phyloP scores from a whole-genome alignment of 148 eudicot species.

The Diospyros kaki region DNA sequence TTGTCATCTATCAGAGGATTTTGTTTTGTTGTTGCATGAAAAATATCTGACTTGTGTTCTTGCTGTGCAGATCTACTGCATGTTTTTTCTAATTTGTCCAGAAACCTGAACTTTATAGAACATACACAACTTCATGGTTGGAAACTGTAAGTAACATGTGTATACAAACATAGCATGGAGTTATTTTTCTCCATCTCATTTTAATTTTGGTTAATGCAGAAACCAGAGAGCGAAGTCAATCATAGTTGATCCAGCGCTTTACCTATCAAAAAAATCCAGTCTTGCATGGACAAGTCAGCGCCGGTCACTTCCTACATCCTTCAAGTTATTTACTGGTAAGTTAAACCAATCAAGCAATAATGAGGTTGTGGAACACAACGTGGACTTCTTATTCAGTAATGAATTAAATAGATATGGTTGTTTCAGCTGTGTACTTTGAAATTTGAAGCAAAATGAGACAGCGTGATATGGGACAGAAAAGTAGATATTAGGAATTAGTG shows the following conservation, averaged over 20 bases:
- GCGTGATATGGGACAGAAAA: too few relatives aligned
- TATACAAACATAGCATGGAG: neutral
- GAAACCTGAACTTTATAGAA: conserved; percentile 81
- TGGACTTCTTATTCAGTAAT: neutral
- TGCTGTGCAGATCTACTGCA: conserved; percentile 75
- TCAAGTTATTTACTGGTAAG: conserved; percentile 84
- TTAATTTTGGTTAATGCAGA: conserved; percentile 35
- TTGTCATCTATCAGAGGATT: neutral
- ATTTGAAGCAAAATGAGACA: neutral
- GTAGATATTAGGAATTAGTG: too few relatives aligned
- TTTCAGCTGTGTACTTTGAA: neutral
- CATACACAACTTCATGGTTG: conserved; percentile 70
- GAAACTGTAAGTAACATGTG: conserved; percentile 69
- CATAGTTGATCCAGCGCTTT: conserved; percentile 87
- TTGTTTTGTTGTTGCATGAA: neutral
- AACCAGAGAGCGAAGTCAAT: conserved; percentile 87
- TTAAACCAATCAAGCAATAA: neutral
- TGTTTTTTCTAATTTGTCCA: conserved; percentile 77
- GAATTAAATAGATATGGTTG: neutral
- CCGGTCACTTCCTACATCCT: conserved; percentile 80
- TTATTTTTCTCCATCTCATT: neutral
- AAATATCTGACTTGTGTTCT: conserved; percentile 13
- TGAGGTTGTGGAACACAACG: neutral
- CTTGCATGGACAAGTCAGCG: conserved; percentile 64
- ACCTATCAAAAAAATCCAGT: conserved; percentile 87